Evolutionary conservation across 176 grass and related monocot species (phyloP), one percentile per base, ranked within the genome.

Genomic region (Pharus latifolius): DNA sequence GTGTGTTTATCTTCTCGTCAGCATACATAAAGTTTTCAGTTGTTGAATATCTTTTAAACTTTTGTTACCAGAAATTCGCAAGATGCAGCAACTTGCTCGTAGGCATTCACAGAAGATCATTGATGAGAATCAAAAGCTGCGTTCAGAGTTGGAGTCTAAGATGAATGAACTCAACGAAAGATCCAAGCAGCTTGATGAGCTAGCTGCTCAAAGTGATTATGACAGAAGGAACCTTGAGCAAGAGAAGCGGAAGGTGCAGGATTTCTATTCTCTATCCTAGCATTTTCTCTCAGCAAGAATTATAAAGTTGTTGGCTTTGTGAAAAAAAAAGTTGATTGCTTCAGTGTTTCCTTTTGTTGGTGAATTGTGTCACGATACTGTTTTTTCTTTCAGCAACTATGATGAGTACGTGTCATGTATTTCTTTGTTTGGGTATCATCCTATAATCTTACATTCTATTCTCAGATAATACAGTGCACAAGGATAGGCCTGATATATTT

Each of bases 141-240:
- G 75, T 41, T 54, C 52, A 57, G 75, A 86, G 2, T 63, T 91
- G 40, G 82, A 83, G 23, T 69, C 58, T 50, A 85, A 86, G 72
- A 73, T 65, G 43, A 32, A 75, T 22, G 79, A 91, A 20, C 80
- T 91, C 29, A 78, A 85, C 23, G 25, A 49, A 26, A 86, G 78
- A 56, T 26, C 45, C 26, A 71, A 75, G 60, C 78, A 82, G 52
- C 78, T 91, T 31, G 76, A 86, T 60, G 78, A 76, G 54, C 59
- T 88, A 62, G 90, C 82, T 74, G 72, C 44, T 24, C 82, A 70
- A 77, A 88, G 78, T 25, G 70, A 86, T 42, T 64, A 57, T 46
- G 79, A 93, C 56, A 85, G 61, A 58, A 89, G 79, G 35, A 80
- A 80, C 40, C 75, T 93, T 26, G 82, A 93, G 28, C 69, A 68